Evolutionary conservation across 2,329 filamentous ascomycete genomes (phyloP).

Genomic region (Phoma sp.): DNA sequence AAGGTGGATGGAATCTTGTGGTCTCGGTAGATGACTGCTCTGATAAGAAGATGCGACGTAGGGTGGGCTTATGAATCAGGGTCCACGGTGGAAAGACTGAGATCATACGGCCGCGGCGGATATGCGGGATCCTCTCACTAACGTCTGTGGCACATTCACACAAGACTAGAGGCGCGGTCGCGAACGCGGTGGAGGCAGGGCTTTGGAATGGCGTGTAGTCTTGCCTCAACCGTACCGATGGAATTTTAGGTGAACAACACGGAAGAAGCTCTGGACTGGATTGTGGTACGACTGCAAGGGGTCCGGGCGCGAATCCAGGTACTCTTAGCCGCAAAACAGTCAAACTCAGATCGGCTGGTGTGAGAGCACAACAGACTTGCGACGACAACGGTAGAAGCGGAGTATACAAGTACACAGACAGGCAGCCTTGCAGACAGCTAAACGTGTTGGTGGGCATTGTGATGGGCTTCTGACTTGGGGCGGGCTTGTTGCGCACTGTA

Average conservation of each 20-base stretch:
- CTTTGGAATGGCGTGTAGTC: slow-evolving; percentile 43
- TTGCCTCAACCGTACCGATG: slow-evolving; percentile 31
- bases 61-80: slow-evolving; percentile 43
- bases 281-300: slow-evolving; percentile 42
- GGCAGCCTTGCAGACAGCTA: slow-evolving; percentile 36
- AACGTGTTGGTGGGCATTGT: slow-evolving; percentile 23
- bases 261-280: slow-evolving; percentile 33
- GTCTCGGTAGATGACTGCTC: slow-evolving; percentile 15
- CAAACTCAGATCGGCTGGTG: slow-evolving; percentile 24
- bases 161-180: slow-evolving; percentile 42
- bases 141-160: slow-evolving; percentile 36
- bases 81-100: slow-evolving; percentile 22
- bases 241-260: slow-evolving; percentile 27
- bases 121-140: slow-evolving; percentile 32
- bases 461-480: slow-evolving; percentile 31
- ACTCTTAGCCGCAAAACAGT: slow-evolving; percentile 19
- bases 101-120: slow-evolving; percentile 33
- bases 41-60: slow-evolving; percentile 28
- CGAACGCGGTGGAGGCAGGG: slow-evolving; percentile 45
- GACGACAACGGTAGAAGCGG: slow-evolving; percentile 24
- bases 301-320: slow-evolving; percentile 18
- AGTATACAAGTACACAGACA: slow-evolving; percentile 25
- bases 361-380: slow-evolving; percentile 24
- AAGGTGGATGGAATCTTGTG: slow-evolving; percentile 8
- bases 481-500: slow-evolving; percentile 39